Evolutionary conservation across 2,329 filamentous ascomycete genomes (phyloP).

Genomic region (Chaetoscypha palmicola): DNA sequence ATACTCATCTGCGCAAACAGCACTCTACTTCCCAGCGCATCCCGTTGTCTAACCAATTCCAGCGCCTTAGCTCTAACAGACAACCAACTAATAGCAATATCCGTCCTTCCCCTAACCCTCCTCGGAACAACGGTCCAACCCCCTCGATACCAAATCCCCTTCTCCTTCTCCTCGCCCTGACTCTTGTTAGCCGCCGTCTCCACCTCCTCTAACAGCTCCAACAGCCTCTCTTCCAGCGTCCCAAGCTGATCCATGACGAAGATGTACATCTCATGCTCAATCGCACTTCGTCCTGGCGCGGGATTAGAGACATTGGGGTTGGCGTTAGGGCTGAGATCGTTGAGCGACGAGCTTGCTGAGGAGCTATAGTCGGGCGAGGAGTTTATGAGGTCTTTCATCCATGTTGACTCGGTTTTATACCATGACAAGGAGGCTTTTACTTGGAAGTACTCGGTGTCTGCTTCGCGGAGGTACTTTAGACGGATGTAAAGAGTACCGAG

Average conservation of each 20-base stretch:
- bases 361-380: constrained; percentile 13
- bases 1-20: constrained; percentile 44
- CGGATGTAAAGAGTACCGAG: constrained; percentile 38
- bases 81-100: constrained; percentile 40
- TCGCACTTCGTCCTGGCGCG: constrained; percentile 21
- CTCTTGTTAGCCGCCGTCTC: constrained; percentile 19
- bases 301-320: too few relatives aligned
- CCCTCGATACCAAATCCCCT: too few relatives aligned
- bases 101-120: constrained; percentile 34
- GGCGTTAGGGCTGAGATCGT: background rate
- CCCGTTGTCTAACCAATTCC: constrained; percentile 40
- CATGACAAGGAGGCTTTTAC: constrained; percentile 41
- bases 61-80: constrained; percentile 38
- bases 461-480: constrained; percentile 39
- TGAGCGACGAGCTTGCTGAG: constrained; percentile 16
- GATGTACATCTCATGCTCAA: constrained; percentile 41
- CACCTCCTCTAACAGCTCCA: constrained; percentile 40
- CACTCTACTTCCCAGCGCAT: constrained; percentile 38
- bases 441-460: constrained; percentile 41
- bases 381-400: constrained; percentile 37
- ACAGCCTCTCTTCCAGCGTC: constrained; percentile 37
- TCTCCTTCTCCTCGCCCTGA: constrained; percentile 19
- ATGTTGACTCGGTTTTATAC: constrained; percentile 44
- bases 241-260: constrained; percentile 42
- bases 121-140: constrained; percentile 35